Evolutionary conservation across 306 rosid genomes (phyloP).

Genomic region (Dalbergia cultrata): DNA sequence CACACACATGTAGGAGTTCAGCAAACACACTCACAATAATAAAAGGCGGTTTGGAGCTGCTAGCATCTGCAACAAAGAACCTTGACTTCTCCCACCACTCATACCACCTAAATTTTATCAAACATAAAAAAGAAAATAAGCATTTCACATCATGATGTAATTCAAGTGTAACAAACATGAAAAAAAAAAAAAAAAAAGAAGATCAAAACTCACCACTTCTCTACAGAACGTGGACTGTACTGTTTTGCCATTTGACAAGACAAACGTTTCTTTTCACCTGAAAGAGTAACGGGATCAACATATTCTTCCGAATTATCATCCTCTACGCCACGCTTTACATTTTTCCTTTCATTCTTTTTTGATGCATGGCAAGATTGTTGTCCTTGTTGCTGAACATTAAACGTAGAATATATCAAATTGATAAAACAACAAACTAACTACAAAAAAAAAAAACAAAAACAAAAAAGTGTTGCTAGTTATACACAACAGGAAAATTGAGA

Average conservation of each 20-base stretch:
- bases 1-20: slow-evolving; percentile 24
- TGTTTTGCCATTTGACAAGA: slow-evolving; percentile 85
- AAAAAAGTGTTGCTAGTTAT: not conserved
- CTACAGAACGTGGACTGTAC: slow-evolving; percentile 77
- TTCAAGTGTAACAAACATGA: no score
- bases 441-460: not conserved
- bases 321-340: slow-evolving; percentile 65
- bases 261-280: slow-evolving; percentile 77
- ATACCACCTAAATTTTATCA: slow-evolving; percentile 78
- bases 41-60: slow-evolving; percentile 85
- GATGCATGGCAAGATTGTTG: slow-evolving; percentile 68
- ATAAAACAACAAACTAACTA: not conserved
- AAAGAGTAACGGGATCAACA: slow-evolving; percentile 78
- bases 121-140: slow-evolving; percentile 32
- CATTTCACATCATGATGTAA: slow-evolving; percentile 27
- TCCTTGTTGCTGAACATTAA: slow-evolving; percentile 71
- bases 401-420: slow-evolving; percentile 16
- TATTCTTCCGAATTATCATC: slow-evolving; percentile 81
- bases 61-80: slow-evolving; percentile 82
- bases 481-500: not conserved
- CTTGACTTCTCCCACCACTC: slow-evolving; percentile 92
- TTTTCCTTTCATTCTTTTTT: slow-evolving; percentile 82
- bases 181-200: slow-evolving; percentile 3
- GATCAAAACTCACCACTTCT: slow-evolving; percentile 74
- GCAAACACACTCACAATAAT: slow-evolving; percentile 72